Percentiles rank a stretch among this genome's conserved stretches.
phyloP scores from a whole-genome alignment of 805 yeast species.

The Tetrapisispora namnaoensis region DNA sequence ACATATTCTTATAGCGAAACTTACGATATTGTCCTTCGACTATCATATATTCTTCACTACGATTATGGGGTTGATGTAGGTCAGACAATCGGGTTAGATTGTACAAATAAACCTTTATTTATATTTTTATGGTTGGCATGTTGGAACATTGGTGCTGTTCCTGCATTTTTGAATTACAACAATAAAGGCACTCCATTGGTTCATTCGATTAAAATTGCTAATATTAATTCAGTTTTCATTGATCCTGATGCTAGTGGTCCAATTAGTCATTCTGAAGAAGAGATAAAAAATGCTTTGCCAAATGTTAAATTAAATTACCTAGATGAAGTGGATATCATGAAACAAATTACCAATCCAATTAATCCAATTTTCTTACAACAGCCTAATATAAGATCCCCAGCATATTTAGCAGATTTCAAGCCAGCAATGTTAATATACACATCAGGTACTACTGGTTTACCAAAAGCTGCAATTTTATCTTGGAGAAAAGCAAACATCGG shows the following conservation, averaged over 20 bases:
- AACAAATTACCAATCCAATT: slow-evolving; percentile 31
- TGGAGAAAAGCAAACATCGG: slow-evolving; percentile 82
- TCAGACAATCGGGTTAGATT: slow-evolving; percentile 64
- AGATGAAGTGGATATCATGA: slow-evolving; percentile 40
- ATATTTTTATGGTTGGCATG: slow-evolving; percentile 72
- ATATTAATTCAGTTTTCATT: slow-evolving; percentile 53
- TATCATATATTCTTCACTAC: slow-evolving; percentile 53
- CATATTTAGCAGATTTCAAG: slow-evolving; percentile 43
- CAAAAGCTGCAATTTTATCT: slow-evolving; percentile 87
- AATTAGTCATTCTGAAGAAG: slow-evolving; percentile 40
- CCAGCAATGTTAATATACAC: slow-evolving; percentile 75
- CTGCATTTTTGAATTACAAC: slow-evolving; percentile 81
- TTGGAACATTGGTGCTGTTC: slow-evolving; percentile 87
- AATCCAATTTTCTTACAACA: slow-evolving; percentile 45
- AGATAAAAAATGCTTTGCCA: slow-evolving; percentile 32
- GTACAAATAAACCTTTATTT: slow-evolving; percentile 76
- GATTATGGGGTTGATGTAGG: slow-evolving; percentile 56
- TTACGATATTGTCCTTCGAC: slow-evolving; percentile 52
- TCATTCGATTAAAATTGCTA: slow-evolving; percentile 70
- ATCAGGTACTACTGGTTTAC: slow-evolving; percentile 91
- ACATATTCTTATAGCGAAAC: slow-evolving; percentile 58
- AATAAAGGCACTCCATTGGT: slow-evolving; percentile 60
- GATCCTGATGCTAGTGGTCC: slow-evolving; percentile 59
- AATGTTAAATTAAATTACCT: slow-evolving; percentile 38
- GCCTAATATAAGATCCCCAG: slow-evolving; percentile 47